A percentile compares a stretch with the other conserved stretches of the same genome.
phyloP scores from a whole-genome alignment of 306 rosid genomes.

The Gleditsia sinensis region DNA sequence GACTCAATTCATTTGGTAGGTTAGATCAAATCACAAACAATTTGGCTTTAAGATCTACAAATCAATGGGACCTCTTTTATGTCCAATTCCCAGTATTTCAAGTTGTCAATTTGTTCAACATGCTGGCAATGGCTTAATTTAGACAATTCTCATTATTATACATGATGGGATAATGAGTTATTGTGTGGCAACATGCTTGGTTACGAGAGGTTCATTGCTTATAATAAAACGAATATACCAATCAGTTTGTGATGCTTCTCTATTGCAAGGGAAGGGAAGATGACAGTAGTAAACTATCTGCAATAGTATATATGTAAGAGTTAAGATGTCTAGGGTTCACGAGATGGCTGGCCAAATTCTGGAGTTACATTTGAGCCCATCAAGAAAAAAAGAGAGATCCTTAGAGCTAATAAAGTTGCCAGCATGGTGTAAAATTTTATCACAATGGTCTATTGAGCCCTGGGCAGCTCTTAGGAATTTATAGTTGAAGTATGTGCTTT shows the following conservation, averaged over 20 bases:
- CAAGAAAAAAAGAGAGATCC: background rate
- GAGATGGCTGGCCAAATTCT: background rate
- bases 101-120: background rate
- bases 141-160: background rate
- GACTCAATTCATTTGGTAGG: too few species aligned
- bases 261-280: background rate
- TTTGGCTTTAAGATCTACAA: too few species aligned
- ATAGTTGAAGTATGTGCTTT: background rate
- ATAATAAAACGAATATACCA: background rate
- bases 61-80: too few species aligned
- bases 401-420: background rate
- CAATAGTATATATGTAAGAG: conserved; percentile 2
- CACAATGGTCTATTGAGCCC: background rate
- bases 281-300: background rate
- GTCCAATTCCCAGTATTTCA: too few species aligned
- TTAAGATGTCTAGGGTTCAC: background rate
- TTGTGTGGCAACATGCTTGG: background rate
- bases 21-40: too few species aligned
- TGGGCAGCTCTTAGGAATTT: background rate
- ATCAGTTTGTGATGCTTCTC: background rate
- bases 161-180: background rate
- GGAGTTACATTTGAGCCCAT: background rate
- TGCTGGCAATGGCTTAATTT: background rate
- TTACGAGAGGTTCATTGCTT: background rate
- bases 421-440: background rate